Conservation (phyloP, 1,284 basidiomycete genomes). For the Ustilago vetiveriae region DNA sequence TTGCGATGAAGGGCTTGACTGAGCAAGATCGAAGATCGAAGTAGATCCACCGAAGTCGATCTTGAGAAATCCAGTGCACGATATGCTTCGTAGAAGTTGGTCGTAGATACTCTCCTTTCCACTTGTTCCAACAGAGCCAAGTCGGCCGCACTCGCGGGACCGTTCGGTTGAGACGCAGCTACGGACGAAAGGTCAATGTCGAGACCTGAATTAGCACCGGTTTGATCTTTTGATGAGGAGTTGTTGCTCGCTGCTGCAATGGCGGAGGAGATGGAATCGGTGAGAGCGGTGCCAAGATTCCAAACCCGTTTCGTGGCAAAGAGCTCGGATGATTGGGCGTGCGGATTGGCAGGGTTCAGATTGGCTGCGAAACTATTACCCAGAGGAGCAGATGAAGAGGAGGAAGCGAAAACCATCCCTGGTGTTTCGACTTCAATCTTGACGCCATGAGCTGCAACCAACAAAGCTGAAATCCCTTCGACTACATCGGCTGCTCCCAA, state of each 20-base stretch:
- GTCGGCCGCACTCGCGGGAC: conserved; percentile 1
- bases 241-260: not conserved
- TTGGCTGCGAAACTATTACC: conserved; percentile 28
- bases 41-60: conserved; percentile 71
- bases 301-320: conserved; percentile 53
- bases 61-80: conserved; percentile 51
- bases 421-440: conserved; percentile 78
- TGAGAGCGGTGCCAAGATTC: conserved; percentile 41
- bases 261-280: conserved; percentile 10
- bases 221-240: not conserved
- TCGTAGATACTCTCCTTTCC: conserved; percentile 37
- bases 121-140: conserved; percentile 13
- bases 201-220: conserved; percentile 77
- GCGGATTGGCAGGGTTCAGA: conserved; percentile 14
- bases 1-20: conserved; percentile 91
- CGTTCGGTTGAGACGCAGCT: not conserved
- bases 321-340: conserved; percentile 38
- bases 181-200: conserved; percentile 76
- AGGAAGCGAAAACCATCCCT: conserved; percentile 48
- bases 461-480: conserved; percentile 84
- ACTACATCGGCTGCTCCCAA: conserved; percentile 92
- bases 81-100: conserved; percentile 60
- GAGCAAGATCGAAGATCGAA: conserved; percentile 81
- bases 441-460: conserved; percentile 90
- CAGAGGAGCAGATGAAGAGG: conserved; percentile 5